phyloP scores from a whole-genome alignment of 768 basidiomycete species.

The Podaxis rugospora region DNA sequence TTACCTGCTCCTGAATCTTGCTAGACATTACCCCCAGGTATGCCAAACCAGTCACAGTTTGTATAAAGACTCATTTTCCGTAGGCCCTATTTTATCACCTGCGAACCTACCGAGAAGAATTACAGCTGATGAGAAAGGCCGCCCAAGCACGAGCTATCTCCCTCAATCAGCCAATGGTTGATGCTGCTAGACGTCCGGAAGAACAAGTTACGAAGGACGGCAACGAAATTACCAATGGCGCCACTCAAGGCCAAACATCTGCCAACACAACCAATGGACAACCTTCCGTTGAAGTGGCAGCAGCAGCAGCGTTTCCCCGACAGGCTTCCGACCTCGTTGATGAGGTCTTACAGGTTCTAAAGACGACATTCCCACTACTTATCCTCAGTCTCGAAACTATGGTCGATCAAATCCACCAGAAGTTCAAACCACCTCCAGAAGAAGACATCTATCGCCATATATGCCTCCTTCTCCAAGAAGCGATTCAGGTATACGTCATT shows the following conservation, averaged over 20 bases:
- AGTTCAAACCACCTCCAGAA: slow-evolving; percentile 86
- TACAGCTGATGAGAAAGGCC: slow-evolving; percentile 36
- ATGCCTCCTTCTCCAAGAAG: slow-evolving; percentile 84
- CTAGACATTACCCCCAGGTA: slow-evolving; percentile 90
- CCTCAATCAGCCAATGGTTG: slow-evolving; percentile 19
- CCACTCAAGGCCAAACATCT: slow-evolving; percentile 1
- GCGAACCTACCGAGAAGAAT: slow-evolving; percentile 60
- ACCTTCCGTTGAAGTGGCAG: slow-evolving; percentile 1
- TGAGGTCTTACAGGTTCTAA: slow-evolving; percentile 88
- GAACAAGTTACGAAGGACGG: slow-evolving; percentile 21
- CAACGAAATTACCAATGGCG: slow-evolving; percentile 17
- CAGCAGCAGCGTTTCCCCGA: slow-evolving; percentile 29
- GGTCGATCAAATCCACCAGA: slow-evolving; percentile 87
- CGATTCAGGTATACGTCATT: slow-evolving; percentile 57
- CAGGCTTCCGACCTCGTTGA: slow-evolving; percentile 90
- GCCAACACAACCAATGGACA: not conserved
- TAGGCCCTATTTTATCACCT: slow-evolving; percentile 95
- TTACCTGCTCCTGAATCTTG: slow-evolving; percentile 83
- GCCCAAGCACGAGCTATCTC: slow-evolving; percentile 32
- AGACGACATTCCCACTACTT: slow-evolving; percentile 93
- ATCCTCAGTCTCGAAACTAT: slow-evolving; percentile 95
- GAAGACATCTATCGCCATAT: slow-evolving; percentile 94
- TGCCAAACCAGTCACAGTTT: slow-evolving; percentile 19
- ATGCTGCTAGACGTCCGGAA: slow-evolving; percentile 25
- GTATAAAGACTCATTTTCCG: slow-evolving; percentile 3